Base-by-base conservation (phyloP, 805 yeast species). In the Ogataea siamensis region DNA sequence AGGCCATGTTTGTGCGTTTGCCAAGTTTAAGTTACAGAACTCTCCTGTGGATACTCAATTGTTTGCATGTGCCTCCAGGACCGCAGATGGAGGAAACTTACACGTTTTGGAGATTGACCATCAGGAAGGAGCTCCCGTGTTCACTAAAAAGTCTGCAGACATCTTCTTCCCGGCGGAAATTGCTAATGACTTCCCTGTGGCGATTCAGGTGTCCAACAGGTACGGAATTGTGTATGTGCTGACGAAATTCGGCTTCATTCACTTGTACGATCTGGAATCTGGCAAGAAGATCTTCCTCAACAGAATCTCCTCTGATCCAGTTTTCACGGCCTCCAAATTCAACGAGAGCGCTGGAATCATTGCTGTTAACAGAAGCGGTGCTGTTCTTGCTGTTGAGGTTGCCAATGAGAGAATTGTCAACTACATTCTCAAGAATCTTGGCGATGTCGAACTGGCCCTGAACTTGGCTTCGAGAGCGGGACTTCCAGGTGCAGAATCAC, bases 81-180 rank as follows among this genome's bases (percentile, higher is more conserved):
- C 82, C 37, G 84, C 83, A 25, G 81, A 80, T 45, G 91, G 91
- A 43, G 88, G 89, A 47, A 83, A 80, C 61, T 73, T 93, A 62
- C 96, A 89, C 64, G 79, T 93, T 51, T 86, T 91, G 50, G 99
- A 94, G 69, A 93, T 94, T 55, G 99, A 93, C 63, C 98, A 93
- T 61, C 86, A 80, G 52, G 84, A 83, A 13, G 81, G 80, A 40
- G 76, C 78, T 28, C 95, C 97, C n/a, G 70, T 73, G 15, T 93
- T 84, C 69, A 75, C 77, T 45, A 93, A 94, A 74, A 88, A 88
- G 64, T 78, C 86, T 31, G 93, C 86, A 33, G 98, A 91, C 54
- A 80, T 93, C 45, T 93, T 85, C 67, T 88, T 91, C 76, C 99
- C 99, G 23, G 89, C 95, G 18, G 99, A 94, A 67, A 95, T 96